These are phyloP conservation scores for Zarea fungicola DNA, from an alignment of 2,329 filamentous ascomycete genomes.

Conservation along the genomic window DNA sequence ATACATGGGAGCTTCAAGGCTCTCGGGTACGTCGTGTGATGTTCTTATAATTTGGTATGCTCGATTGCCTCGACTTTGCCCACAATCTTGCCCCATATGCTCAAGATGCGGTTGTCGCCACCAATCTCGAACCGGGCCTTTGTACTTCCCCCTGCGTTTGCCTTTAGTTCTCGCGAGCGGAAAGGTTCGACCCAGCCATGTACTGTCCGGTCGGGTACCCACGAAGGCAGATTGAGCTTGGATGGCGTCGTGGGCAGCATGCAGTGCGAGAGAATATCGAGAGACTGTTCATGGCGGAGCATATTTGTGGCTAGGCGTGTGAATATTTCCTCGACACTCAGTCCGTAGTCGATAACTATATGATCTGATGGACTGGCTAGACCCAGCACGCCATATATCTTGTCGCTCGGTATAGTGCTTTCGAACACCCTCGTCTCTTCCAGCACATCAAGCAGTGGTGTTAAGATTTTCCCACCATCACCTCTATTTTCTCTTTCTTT, in stretches of 20 bases:
- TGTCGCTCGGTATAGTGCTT: not conserved
- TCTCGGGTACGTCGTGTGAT: not conserved
- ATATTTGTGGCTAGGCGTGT: not conserved
- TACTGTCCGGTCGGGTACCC: constrained; percentile 16
- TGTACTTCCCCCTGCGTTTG: not conserved
- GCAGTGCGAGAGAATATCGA: not conserved
- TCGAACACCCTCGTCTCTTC: not conserved
- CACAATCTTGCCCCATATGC: not conserved
- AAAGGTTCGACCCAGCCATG: constrained; percentile 15
- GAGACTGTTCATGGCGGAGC: not conserved
- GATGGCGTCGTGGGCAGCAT: constrained; percentile 6
- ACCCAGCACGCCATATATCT: not conserved
- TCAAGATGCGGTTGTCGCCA: not conserved
- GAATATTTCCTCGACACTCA: not conserved
- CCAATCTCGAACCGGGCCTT: not conserved
- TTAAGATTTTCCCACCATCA: too few species aligned
- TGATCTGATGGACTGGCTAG: not conserved
- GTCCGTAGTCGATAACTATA: not conserved
- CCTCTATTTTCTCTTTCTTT: not conserved
- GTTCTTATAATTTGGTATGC: not conserved
- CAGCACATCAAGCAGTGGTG: not conserved
- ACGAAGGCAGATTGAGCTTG: constrained; percentile 8
- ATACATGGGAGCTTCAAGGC: not conserved
- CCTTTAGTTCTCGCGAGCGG: constrained; percentile 2
- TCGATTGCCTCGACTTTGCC: not conserved